phyloP scores from a whole-genome alignment of 805 yeast genomes.

The Nakazawaea molendinolei region DNA sequence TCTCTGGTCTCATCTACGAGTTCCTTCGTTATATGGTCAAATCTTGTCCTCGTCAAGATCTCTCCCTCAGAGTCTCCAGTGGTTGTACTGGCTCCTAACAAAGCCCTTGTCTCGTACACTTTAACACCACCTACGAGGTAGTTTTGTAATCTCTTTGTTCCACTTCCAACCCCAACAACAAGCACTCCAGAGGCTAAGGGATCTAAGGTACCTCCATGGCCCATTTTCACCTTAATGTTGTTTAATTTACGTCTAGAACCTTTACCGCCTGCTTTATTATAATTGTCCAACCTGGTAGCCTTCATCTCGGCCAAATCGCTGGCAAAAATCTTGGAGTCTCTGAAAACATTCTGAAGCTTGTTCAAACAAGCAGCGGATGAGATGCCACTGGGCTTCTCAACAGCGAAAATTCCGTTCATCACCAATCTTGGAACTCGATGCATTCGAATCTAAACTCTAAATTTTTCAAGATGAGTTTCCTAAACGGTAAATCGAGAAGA shows the following conservation, averaged over 20 bases:
- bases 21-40: conserved; percentile 50
- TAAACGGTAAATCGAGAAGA: too few species aligned
- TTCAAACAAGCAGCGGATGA: conserved; percentile 71
- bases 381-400: conserved; percentile 82
- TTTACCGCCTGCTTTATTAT: conserved; percentile 29
- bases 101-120: conserved; percentile 75
- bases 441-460: too few species aligned
- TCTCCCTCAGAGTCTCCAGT: conserved; percentile 94
- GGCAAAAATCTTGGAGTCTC: conserved; percentile 51
- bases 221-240: conserved; percentile 71
- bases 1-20: conserved; percentile 41
- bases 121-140: conserved; percentile 73
- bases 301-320: conserved; percentile 44
- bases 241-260: conserved; percentile 46
- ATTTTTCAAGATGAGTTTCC: too few species aligned
- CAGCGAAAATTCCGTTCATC: conserved; percentile 93
- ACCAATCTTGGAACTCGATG: background rate
- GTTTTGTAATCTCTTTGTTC: conserved; percentile 74
- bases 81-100: conserved; percentile 86
- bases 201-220: conserved; percentile 97
- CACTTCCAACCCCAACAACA: conserved; percentile 87
- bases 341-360: conserved; percentile 56
- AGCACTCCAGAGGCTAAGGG: conserved; percentile 94
- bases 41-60: conserved; percentile 50
- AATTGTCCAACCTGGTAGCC: conserved; percentile 36